These are phyloP conservation scores for Echinosophora koreensis DNA, from an alignment of 306 rosid genomes.

Conservation along the genomic window DNA sequence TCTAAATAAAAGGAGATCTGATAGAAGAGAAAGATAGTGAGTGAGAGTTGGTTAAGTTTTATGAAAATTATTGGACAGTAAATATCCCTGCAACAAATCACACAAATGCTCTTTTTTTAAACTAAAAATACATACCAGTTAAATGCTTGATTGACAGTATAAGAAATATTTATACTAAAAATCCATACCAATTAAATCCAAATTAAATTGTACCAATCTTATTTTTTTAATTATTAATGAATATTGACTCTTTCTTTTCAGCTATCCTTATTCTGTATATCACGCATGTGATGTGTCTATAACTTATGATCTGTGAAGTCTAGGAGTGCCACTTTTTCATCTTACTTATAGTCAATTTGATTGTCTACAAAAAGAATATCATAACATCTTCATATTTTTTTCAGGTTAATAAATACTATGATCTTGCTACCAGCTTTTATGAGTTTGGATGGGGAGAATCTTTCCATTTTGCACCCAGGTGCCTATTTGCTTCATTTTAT, in stretches of 20 bases:
- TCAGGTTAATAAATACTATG: slow-evolving; percentile 84
- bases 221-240: background rate
- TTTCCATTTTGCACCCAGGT: slow-evolving; percentile 84
- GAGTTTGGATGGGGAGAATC: slow-evolving; percentile 93
- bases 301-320: slow-evolving; percentile 20
- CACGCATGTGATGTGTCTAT: slow-evolving; percentile 20
- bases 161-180: no score
- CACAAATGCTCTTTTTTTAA: no score
- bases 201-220: background rate
- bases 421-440: slow-evolving; percentile 83
- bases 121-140: no score
- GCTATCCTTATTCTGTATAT: background rate
- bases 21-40: no score
- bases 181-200: no score
- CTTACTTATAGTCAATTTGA: background rate
- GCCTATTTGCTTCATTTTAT: slow-evolving; percentile 28
- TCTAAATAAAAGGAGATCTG: no score
- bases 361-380: slow-evolving; percentile 23
- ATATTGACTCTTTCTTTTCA: background rate
- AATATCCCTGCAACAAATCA: no score
- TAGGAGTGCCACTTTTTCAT: background rate
- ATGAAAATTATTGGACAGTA: no score
- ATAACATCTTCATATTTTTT: slow-evolving; percentile 36
- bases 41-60: no score
- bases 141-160: no score